These are phyloP conservation scores for Fusarium bactridioides DNA, from an alignment of 2,329 filamentous ascomycete genomes.

Conservation along the genomic window DNA sequence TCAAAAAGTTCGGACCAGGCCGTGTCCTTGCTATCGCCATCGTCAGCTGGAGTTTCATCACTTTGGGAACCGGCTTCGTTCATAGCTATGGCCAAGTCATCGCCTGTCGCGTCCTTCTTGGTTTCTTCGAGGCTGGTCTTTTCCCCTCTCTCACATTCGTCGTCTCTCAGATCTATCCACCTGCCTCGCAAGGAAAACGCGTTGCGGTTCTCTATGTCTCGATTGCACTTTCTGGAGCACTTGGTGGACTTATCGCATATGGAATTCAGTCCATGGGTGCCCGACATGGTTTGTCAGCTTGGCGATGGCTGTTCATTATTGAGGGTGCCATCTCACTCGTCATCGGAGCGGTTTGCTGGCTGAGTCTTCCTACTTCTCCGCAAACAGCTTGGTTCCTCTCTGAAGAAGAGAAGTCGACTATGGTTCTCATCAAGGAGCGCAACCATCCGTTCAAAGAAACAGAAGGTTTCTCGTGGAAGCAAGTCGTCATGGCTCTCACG, in stretches of 20 bases:
- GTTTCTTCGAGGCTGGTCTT: conserved; percentile 47
- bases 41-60: conserved; percentile 45
- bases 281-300: conserved; percentile 54
- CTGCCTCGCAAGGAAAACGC: conserved; percentile 41
- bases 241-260: conserved; percentile 44
- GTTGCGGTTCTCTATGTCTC: conserved; percentile 44
- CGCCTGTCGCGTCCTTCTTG: conserved; percentile 44
- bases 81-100: conserved; percentile 40
- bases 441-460: background rate
- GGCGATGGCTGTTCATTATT: conserved; percentile 61
- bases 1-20: conserved; percentile 44
- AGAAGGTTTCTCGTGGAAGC: conserved; percentile 34
- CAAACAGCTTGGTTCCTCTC: conserved; percentile 55
- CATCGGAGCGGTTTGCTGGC: conserved; percentile 44
- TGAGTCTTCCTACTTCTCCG: conserved; percentile 56
- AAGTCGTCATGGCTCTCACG: conserved; percentile 31
- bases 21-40: conserved; percentile 42
- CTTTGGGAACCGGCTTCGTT: conserved; percentile 45
- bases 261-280: conserved; percentile 53
- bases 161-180: background rate
- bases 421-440: conserved; percentile 35
- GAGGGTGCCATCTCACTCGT: conserved; percentile 50
- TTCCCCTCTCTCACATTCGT: conserved; percentile 43
- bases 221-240: conserved; percentile 43
- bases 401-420: conserved; percentile 47